Conservation (phyloP, 306 rosid genomes). For the Castanea sativa region DNA sequence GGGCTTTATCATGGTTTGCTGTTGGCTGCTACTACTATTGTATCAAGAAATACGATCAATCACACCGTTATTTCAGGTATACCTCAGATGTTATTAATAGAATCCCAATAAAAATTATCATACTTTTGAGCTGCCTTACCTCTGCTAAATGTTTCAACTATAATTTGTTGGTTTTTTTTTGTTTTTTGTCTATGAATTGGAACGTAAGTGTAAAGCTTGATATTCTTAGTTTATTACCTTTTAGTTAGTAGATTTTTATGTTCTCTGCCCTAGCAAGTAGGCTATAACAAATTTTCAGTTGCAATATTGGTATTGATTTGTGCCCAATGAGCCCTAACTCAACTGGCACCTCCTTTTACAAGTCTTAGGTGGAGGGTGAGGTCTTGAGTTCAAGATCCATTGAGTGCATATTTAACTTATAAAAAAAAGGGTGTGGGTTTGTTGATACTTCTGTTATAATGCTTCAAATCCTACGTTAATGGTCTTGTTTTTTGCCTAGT, state of each 20-base stretch:
- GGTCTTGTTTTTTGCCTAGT: neutral
- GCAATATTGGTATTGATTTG: neutral
- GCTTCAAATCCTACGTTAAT: neutral
- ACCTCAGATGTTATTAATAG: neutral
- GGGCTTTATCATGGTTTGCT: conserved; percentile 98
- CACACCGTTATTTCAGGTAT: conserved; percentile 92
- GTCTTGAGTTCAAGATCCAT: no score
- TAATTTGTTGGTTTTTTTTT: neutral
- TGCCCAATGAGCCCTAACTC: no score
- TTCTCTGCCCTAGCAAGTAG: neutral
- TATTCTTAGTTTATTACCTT: neutral
- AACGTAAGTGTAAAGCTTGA: neutral
- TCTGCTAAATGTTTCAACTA: neutral
- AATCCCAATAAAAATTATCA: neutral
- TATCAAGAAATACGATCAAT: conserved; percentile 87
- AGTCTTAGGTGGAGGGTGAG: no score
- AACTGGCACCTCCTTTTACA: no score
- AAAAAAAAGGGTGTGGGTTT: neutral
- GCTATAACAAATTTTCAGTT: neutral
- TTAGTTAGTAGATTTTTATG: neutral
- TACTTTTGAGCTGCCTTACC: neutral
- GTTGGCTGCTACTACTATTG: conserved; percentile 98
- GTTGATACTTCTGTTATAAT: neutral
- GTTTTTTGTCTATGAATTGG: neutral
- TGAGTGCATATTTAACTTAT: no score